phyloP scores from a whole-genome alignment of 2,329 filamentous ascomycete species.

The Diaporthe sp. region DNA sequence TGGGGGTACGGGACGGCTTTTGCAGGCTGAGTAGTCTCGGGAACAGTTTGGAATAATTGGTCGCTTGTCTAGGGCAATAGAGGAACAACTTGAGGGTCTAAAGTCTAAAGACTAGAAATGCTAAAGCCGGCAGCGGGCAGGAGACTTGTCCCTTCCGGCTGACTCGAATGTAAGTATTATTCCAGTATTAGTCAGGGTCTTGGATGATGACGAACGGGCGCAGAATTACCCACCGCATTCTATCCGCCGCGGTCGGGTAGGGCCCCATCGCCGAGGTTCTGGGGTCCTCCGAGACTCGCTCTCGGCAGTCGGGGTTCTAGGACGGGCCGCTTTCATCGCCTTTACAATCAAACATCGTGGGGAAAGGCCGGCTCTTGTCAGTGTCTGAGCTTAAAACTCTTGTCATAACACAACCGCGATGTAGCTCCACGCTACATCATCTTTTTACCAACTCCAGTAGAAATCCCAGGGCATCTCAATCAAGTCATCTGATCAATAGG shows the following conservation, averaged over 20 bases:
- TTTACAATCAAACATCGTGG: background rate
- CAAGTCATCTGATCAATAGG: too few species aligned
- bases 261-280: conserved; percentile 23
- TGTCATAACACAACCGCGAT: background rate
- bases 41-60: background rate
- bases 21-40: background rate
- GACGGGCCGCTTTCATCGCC: background rate
- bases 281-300: conserved; percentile 22
- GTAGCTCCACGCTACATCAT: background rate
- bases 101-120: background rate
- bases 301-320: conserved; percentile 19
- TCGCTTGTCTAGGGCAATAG: background rate
- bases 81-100: background rate
- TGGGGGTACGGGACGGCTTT: background rate
- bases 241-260: conserved; percentile 18
- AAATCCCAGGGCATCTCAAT: too few species aligned
- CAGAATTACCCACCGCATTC: conserved; percentile 17
- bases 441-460: background rate
- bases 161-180: conserved; percentile 26
- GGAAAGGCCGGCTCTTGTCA: background rate
- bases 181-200: conserved; percentile 28
- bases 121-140: background rate
- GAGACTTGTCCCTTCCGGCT: conserved; percentile 3
- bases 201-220: conserved; percentile 31
- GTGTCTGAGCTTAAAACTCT: background rate